Evolutionary conservation across 176 grass and related monocot species (phyloP).

Genomic region (Rhynchospora tenuis): DNA sequence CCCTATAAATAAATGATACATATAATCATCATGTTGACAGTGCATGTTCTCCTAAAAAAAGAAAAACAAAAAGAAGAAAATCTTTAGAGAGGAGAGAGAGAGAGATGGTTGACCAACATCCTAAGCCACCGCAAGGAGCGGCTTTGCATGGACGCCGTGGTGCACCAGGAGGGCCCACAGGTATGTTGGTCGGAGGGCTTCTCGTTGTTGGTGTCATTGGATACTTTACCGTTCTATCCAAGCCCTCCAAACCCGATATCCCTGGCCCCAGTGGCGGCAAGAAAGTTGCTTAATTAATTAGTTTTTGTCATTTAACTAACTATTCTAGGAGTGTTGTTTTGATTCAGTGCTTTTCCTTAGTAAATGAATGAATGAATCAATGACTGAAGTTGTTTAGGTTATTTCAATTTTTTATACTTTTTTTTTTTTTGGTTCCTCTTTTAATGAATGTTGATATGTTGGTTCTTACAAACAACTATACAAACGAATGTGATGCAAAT

Average conservation of each 20-base stretch:
- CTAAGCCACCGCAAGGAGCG: constrained; percentile 20
- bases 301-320: neutral
- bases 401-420: neutral
- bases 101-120: neutral
- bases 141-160: neutral
- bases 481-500: no score
- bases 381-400: neutral
- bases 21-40: no score
- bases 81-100: neutral
- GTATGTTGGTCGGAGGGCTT: constrained; percentile 6
- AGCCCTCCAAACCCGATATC: neutral
- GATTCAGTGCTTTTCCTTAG: neutral
- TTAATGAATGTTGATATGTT: no score
- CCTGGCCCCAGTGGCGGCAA: neutral
- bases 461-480: no score
- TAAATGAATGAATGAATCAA: neutral
- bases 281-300: neutral
- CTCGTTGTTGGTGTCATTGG: neutral
- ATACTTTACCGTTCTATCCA: neutral
- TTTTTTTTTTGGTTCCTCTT: neutral
- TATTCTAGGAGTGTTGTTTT: neutral
- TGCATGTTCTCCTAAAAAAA: neutral
- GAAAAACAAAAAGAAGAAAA: neutral
- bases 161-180: neutral
- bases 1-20: neutral